phyloP scores from a whole-genome alignment of 768 basidiomycete genomes.

The button mushroom (Agaricus bisporus) region DNA sequence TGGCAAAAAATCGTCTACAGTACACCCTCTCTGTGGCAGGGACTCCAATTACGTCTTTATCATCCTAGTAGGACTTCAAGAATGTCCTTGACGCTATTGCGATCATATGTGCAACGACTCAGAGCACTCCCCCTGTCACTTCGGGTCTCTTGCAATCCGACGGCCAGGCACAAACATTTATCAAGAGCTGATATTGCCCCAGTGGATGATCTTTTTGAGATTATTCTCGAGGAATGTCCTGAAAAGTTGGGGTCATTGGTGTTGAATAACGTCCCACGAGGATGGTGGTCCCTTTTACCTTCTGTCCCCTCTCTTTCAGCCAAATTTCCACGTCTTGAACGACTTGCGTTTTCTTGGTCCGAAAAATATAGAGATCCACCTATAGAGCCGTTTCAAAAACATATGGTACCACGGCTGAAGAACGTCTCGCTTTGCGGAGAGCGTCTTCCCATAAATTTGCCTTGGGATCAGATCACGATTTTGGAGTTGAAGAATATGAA shows the following conservation, averaged over 20 bases:
- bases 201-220: background rate
- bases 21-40: background rate
- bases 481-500: background rate
- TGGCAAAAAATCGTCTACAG: background rate
- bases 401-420: background rate
- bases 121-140: background rate
- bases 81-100: background rate
- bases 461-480: background rate
- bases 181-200: background rate
- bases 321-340: background rate
- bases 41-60: background rate
- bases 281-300: background rate
- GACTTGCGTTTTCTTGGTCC: background rate
- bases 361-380: background rate
- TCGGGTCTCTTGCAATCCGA: background rate
- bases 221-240: background rate
- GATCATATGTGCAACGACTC: background rate
- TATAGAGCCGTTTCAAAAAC: background rate
- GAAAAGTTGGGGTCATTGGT: background rate
- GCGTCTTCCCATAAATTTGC: background rate
- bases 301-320: background rate
- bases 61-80: background rate
- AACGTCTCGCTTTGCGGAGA: background rate
- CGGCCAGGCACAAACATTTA: background rate
- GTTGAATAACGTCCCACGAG: background rate